Evolutionary conservation across 2,329 filamentous ascomycete species (phyloP).

Genomic region (Fusarium lyarnte): DNA sequence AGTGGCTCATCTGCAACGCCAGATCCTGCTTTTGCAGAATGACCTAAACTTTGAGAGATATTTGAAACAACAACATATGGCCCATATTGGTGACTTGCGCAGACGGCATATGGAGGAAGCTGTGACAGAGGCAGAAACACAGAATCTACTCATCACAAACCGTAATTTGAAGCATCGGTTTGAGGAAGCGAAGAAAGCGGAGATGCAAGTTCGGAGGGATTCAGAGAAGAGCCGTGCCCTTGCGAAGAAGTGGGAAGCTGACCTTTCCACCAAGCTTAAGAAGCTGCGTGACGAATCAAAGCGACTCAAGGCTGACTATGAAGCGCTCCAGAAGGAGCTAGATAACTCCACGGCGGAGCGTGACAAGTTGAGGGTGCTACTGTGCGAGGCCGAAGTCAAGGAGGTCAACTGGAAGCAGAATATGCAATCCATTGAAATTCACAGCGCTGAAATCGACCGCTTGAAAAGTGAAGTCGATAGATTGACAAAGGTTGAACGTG

Average conservation of each 20-base stretch:
- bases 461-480: conserved; percentile 68
- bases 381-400: conserved; percentile 75
- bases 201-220: conserved; percentile 76
- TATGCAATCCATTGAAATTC: conserved; percentile 69
- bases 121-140: conserved; percentile 82
- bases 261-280: conserved; percentile 73
- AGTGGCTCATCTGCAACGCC: conserved; percentile 70
- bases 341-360: conserved; percentile 67
- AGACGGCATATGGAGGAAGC: conserved; percentile 79
- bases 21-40: conserved; percentile 80
- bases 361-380: conserved; percentile 70
- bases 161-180: conserved; percentile 77
- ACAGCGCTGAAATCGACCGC: conserved; percentile 67
- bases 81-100: conserved; percentile 81
- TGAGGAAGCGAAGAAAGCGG: conserved; percentile 76
- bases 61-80: conserved; percentile 83
- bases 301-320: conserved; percentile 67
- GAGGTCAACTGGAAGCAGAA: conserved; percentile 72
- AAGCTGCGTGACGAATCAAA: conserved; percentile 76
- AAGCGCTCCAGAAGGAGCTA: conserved; percentile 66
- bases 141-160: conserved; percentile 82
- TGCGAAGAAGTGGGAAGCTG: conserved; percentile 80
- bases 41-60: conserved; percentile 86
- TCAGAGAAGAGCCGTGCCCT: conserved; percentile 76
- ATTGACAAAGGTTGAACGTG: conserved; percentile 68